A percentile compares a stretch with the other conserved stretches of the same genome.
Conservation (phyloP, 306 rosid genomes). For the Castanea mollissima region DNA sequence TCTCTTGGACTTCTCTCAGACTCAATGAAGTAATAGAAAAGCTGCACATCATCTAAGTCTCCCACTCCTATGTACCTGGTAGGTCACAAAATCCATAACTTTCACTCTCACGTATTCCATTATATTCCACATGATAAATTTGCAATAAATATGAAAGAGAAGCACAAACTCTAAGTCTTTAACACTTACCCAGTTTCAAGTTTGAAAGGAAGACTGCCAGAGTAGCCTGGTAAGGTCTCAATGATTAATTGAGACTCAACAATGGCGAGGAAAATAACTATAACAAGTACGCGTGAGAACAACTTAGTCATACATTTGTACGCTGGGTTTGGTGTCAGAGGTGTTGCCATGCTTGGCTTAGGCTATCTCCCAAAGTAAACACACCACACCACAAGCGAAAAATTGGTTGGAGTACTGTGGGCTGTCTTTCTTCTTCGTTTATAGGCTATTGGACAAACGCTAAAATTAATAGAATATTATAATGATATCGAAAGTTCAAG, state of each 20-base stretch:
- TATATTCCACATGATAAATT: neutral
- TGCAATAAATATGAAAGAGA: neutral
- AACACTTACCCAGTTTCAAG: neutral
- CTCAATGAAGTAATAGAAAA: slow-evolving; percentile 5
- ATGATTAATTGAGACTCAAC: neutral
- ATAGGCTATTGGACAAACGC: too few relatives aligned
- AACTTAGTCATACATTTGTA: neutral
- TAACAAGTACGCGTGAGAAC: neutral
- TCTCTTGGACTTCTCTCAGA: slow-evolving; percentile 14
- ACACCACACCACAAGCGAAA: too few relatives aligned
- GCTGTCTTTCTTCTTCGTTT: too few relatives aligned
- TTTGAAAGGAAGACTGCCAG: neutral
- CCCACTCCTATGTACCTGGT: slow-evolving; percentile 17
- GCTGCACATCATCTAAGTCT: neutral
- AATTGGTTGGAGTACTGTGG: too few relatives aligned
- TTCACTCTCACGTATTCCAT: neutral
- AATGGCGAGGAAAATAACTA: neutral
- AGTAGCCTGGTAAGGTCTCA: neutral
- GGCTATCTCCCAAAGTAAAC: too few relatives aligned
- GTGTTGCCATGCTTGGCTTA: neutral
- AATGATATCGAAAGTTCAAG: too few relatives aligned
- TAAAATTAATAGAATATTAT: too few relatives aligned
- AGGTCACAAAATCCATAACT: neutral
- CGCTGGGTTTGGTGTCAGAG: neutral
- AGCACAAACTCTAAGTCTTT: neutral